Conservation (phyloP, 768 basidiomycete genomes). For the Pleurotus salmoneostramineus region DNA sequence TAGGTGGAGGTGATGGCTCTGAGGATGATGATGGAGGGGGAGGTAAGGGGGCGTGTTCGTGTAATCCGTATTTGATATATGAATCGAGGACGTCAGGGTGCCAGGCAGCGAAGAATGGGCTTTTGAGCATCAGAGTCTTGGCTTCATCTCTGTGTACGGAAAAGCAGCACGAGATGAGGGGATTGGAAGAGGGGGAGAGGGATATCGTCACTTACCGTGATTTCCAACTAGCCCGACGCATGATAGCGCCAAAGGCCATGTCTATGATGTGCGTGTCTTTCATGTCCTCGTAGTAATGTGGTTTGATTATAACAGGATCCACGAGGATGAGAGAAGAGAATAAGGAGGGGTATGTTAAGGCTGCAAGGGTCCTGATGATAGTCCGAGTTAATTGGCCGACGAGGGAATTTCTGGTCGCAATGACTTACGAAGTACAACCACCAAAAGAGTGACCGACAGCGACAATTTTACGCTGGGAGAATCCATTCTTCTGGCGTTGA, state of each 20-base stretch:
- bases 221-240: constrained; percentile 59
- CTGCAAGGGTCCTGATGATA: constrained; percentile 53
- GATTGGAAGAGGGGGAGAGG: not conserved
- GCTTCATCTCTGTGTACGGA: constrained; percentile 54
- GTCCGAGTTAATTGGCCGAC: not conserved
- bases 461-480: constrained; percentile 50
- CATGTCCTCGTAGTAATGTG: constrained; percentile 12
- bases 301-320: constrained; percentile 67
- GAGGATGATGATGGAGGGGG: not conserved
- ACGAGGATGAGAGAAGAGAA: constrained; percentile 72
- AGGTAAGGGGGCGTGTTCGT: constrained; percentile 10
- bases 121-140: constrained; percentile 36
- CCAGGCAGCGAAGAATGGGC: constrained; percentile 72
- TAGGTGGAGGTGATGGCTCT: constrained; percentile 20
- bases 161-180: not conserved
- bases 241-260: constrained; percentile 43
- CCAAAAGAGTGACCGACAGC: constrained; percentile 85
- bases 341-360: constrained; percentile 55
- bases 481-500: constrained; percentile 42
- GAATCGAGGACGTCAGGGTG: constrained; percentile 53
- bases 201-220: constrained; percentile 40
- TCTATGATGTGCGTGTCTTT: constrained; percentile 11
- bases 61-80: constrained; percentile 61
- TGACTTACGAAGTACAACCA: constrained; percentile 67
- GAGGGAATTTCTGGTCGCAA: not conserved